Evolutionary conservation across 257 asterid species (phyloP), one percentile per base, ranked within the genome.

Genomic region (Handroanthus guayacan): DNA sequence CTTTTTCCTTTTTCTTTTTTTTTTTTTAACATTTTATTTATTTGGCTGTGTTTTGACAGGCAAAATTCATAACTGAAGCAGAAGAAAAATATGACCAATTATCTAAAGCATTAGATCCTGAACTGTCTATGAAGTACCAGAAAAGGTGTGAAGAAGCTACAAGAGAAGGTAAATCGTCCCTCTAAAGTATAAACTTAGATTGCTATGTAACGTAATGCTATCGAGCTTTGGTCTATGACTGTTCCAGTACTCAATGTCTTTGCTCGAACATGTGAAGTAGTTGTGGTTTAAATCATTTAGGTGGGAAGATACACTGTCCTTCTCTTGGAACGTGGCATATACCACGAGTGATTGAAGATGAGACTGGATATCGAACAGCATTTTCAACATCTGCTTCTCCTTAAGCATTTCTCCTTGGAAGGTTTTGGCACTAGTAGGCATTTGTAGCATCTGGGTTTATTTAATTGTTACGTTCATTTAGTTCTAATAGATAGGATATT

Each of bases 71-170:
- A 69, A 75, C 94, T 38, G 94, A 88, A 85, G 92, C 90, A 5
- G 98, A 95, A 84, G 97, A 86, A 77, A 88, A 87, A 79, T 91
- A 95, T 67, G 88, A 77, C 9, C 73, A 51, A 16, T 79, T 88
- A 64, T 82, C 84, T 78, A 84, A 84, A 84, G 84, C 85, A 39
- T 77, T 95, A 16, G 97, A 83, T 60, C 85, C 94, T 4, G 90
- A 85, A 25, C 77, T 95, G 80, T 84, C 86, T 3, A 55, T 12
- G 54, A 86, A 76, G 72, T 89, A 88, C 85, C 90, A 80, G 78
- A 87, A 77, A 82, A 89, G 99, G 84, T 95, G 97, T 69, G 93
- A 92, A 88, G 97, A 89, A 82, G 97, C 99, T 70, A 95, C 98
- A 14, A 88, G 75, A 85, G 99, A 95, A 91, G 99, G 97, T 92